Percentiles rank a stretch among this genome's conserved stretches.
These are phyloP conservation scores for Lasiodiplodia hormozganensis DNA, from an alignment of 2,329 filamentous ascomycete genomes.

Conservation along the genomic window DNA sequence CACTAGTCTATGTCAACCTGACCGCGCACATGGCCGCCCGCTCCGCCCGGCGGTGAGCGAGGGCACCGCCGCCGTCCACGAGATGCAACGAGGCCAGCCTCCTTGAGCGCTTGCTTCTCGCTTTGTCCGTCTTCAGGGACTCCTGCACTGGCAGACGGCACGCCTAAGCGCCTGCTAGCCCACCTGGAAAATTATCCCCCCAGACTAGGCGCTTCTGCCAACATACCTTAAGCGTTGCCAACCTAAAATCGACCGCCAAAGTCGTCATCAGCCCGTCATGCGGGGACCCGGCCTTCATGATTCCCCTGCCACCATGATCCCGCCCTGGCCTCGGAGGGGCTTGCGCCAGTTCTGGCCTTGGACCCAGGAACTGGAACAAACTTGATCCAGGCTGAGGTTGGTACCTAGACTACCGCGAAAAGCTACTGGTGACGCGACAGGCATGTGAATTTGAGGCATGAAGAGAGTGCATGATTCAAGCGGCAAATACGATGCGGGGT, in stretches of 20 bases:
- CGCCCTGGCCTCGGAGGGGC: background rate
- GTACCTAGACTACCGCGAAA: background rate
- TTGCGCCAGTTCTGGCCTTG: background rate
- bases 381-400: background rate
- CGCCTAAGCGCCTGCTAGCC: background rate
- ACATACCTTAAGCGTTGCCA: background rate
- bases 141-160: background rate
- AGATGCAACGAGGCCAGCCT: background rate
- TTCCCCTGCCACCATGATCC: slow-evolving; percentile 13
- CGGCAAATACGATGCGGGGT: background rate
- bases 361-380: background rate
- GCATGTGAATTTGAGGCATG: background rate
- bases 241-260: slow-evolving; percentile 14
- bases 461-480: background rate
- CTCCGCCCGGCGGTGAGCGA: slow-evolving; percentile 20
- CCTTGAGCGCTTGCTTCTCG: no score
- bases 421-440: background rate
- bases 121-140: no score
- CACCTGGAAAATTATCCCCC: background rate
- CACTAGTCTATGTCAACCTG: slow-evolving; percentile 1
- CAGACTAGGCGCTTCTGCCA: background rate
- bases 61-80: background rate
- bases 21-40: slow-evolving; percentile 7
- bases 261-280: slow-evolving; percentile 19
- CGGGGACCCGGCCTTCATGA: background rate